These are phyloP conservation scores for Lathyrus oleraceus DNA, from an alignment of 306 rosid genomes.

Conservation along the genomic window DNA sequence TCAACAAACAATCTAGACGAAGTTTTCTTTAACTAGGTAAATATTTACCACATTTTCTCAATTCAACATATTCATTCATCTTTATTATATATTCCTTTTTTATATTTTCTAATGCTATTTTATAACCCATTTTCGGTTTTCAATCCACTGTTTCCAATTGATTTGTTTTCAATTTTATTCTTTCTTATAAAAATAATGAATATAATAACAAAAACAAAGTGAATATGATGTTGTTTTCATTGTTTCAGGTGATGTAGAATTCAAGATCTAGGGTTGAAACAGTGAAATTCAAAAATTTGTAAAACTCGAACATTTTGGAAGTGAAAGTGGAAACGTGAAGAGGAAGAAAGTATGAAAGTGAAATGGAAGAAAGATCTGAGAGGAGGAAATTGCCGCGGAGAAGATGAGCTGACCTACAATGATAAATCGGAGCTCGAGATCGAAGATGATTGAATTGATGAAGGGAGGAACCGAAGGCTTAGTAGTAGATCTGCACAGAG, in stretches of 20 bases:
- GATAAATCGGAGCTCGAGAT: slow-evolving; percentile 43
- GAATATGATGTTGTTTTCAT: background rate
- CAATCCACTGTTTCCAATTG: no score
- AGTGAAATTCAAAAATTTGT: background rate
- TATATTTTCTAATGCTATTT: no score
- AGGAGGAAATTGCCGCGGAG: no score
- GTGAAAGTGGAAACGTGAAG: background rate
- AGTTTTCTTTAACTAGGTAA: no score
- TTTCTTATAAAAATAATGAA: background rate
- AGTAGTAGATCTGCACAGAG: slow-evolving; percentile 61
- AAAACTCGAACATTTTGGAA: slow-evolving; percentile 28
- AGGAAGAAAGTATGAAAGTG: no score
- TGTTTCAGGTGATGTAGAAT: background rate
- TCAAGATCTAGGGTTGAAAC: slow-evolving; percentile 13
- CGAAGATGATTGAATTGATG: slow-evolving; percentile 35
- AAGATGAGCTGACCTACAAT: slow-evolving; percentile 55
- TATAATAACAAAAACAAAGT: background rate
- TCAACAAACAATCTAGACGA: no score
- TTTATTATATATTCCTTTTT: no score
- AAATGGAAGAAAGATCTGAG: background rate
- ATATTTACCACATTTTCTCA: no score
- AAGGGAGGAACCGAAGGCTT: slow-evolving; percentile 42
- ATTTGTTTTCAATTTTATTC: background rate
- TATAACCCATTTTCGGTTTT: no score
- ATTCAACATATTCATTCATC: no score